Percentiles rank a stretch among this genome's conserved stretches.
phyloP scores from a whole-genome alignment of 306 rosid species.

The Macrotyloma uniflorum region DNA sequence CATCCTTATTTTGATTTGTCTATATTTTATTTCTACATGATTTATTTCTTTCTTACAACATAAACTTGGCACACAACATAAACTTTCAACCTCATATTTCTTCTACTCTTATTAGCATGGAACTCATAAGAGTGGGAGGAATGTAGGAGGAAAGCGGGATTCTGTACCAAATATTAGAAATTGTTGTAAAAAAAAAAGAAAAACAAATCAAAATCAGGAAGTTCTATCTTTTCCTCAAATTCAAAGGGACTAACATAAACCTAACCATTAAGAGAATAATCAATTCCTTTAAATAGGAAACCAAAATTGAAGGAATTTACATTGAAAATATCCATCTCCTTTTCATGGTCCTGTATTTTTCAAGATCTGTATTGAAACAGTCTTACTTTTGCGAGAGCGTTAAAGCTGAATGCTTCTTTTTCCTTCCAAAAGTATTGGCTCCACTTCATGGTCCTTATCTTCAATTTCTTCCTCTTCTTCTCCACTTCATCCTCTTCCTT shows the following conservation, averaged over 20 bases:
- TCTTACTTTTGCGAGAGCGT: too few relatives aligned
- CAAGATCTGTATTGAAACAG: too few relatives aligned
- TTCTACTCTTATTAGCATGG: conserved; percentile 70
- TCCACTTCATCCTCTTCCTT: conserved; percentile 79
- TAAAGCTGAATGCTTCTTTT: conserved; percentile 46
- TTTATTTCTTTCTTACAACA: conserved; percentile 56
- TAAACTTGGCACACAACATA: conserved; percentile 86
- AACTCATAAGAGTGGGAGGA: too few relatives aligned
- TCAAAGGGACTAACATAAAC: conserved; percentile 66
- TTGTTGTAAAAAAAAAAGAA: too few relatives aligned
- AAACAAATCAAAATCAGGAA: too few relatives aligned
- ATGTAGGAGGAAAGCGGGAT: too few relatives aligned
- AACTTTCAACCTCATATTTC: conserved; percentile 85
- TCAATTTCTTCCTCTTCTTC: conserved; percentile 77
- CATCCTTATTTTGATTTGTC: conserved; percentile 77
- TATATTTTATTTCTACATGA: conserved; percentile 51
- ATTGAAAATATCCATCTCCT: conserved; percentile 60
- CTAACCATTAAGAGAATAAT: conserved; percentile 67
- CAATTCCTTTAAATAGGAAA: conserved; percentile 59
- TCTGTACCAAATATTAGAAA: too few relatives aligned
- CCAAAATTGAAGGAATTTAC: conserved; percentile 62
- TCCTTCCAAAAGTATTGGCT: conserved; percentile 44
- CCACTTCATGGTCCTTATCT: conserved; percentile 68
- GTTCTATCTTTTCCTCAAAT: conserved; percentile 61
- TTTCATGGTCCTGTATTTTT: conserved; percentile 52